Base-by-base conservation (phyloP, 768 basidiomycete genomes). In the Macrocybe gigantea region DNA sequence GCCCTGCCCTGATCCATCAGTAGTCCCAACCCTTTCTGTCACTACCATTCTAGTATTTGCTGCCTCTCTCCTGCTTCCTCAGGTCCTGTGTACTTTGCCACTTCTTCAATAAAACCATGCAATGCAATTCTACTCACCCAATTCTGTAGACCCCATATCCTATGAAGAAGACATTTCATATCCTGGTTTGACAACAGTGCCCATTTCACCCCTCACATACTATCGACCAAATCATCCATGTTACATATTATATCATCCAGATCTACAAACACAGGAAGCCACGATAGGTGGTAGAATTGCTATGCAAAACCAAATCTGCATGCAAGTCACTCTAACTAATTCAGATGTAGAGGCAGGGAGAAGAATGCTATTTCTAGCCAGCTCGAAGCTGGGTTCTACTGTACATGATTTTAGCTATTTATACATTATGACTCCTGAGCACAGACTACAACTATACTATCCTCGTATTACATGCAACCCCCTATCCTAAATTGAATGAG, bases 231-330 rank as follows among this genome's bases (percentile, higher is more conserved):
- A 2, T 45, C 36, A 12, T 31, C 49, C 3, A 1, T 41, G 31
- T 32, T 38, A 34, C 39, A 31, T 6, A 36, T 41, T 30, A 34
- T 13, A 30, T 41, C 41, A 15, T 49, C 49, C 2, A 35, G 30
- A 35, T 53, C 52, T 12, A 46, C 52, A 14, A 36, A 45, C 4
- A 47, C 41, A 13, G 55, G 47, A 5, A 51, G 39, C 33, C 52
- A 14, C 1, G 52, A 50, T 7, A 56, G 47, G 37, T 51, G 52
- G 41, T 56, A 56, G n/a, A 56, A 50, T 9, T n/a, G n/a, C n/a
- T n/a, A n/a, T n/a, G n/a, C n/a, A n/a, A n/a, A n/a, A n/a, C n/a
- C n/a, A n/a, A n/a, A n/a, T n/a, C n/a, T n/a, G n/a, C n/a, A n/a
- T n/a, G n/a, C n/a, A n/a, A n/a, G n/a, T n/a, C n/a, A n/a, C n/a